A percentile compares a stretch with the other conserved stretches of the same genome.
Evolutionary conservation across 2,329 filamentous ascomycete genomes (phyloP).

Genomic region (Gnomoniopsis sp.): DNA sequence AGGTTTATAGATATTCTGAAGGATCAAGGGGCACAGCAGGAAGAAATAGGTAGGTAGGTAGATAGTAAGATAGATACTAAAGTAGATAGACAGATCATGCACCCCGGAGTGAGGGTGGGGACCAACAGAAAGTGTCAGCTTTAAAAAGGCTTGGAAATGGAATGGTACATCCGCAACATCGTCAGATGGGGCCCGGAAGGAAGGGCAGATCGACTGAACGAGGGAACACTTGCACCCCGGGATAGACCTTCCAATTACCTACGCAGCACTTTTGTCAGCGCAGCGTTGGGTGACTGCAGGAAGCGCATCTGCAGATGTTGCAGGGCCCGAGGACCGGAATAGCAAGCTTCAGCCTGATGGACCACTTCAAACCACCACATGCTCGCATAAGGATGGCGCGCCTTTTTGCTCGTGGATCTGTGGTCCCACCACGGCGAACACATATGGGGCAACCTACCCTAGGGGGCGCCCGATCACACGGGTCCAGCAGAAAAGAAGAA

Average conservation of each 20-base stretch:
- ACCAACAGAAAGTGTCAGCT: background rate
- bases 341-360: background rate
- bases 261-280: background rate
- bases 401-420: background rate
- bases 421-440: constrained; percentile 7
- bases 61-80: too few relatives aligned
- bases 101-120: constrained; percentile 7
- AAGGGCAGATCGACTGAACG: constrained; percentile 1
- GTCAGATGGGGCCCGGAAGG: constrained; percentile 11
- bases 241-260: background rate
- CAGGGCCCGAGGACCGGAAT: background rate
- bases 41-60: background rate
- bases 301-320: constrained; percentile 11
- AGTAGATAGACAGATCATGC: background rate
- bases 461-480: background rate
- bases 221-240: constrained; percentile 6
- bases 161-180: background rate
- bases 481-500: background rate
- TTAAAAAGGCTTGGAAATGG: constrained; percentile 11
- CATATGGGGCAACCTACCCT: constrained; percentile 1
- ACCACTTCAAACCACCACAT: background rate
- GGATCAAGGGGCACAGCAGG: background rate
- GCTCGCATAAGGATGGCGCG: background rate
- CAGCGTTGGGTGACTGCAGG: background rate
- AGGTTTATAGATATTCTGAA: background rate